Base-by-base conservation (phyloP, 2,329 filamentous ascomycete genomes). In the Simplicillium sp. region DNA sequence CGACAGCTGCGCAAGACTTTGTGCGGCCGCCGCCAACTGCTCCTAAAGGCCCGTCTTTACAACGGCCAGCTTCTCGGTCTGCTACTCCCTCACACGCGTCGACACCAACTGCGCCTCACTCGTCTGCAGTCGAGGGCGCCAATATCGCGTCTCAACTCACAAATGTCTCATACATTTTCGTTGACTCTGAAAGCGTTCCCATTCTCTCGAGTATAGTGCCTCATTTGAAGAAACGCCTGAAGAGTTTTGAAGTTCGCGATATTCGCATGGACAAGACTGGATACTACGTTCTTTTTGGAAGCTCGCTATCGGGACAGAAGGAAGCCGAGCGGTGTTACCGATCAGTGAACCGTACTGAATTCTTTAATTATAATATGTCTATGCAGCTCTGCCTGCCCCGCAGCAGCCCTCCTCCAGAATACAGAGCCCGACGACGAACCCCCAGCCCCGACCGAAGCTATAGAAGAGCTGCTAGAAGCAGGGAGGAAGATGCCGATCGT, bases 321-420 rank as follows among this genome's bases (percentile, higher is more conserved):
- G 88, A 96, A 61, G 82, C 87, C 1, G 82, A 86, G 50, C 75
- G 84, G 46, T 96, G 89, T 57, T 89, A 79, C 59, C 73, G 77
- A 40, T 75, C 81, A 39, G 88, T 85, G 49, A 82, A 96, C 57
- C 82, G 84, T 57, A 82, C 83, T 34, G 76, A 84, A 6, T 77
- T 98, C 47, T 98, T 98, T 66, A 96, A 84, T 2, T 97, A 97
- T 46, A 68, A 66, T 45, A 90, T 98, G 84, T 77, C 80, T 35
- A 94, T 98, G 87, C 84, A 90, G 56, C 80, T 87, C 42, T 83
- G 51, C 46, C 52, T 59, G 44, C 67, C 54, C 40, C 50, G 46
- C 47, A 48, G 48, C 12, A 47, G 40, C 40, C 57, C 45, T 44
- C 41, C 50, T 54, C 42, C 48, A 49, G 42, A 39, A 44, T 25